Base-by-base conservation (phyloP, 169 alveolate genomes). In the Cryptosporidium parvum region DNA sequence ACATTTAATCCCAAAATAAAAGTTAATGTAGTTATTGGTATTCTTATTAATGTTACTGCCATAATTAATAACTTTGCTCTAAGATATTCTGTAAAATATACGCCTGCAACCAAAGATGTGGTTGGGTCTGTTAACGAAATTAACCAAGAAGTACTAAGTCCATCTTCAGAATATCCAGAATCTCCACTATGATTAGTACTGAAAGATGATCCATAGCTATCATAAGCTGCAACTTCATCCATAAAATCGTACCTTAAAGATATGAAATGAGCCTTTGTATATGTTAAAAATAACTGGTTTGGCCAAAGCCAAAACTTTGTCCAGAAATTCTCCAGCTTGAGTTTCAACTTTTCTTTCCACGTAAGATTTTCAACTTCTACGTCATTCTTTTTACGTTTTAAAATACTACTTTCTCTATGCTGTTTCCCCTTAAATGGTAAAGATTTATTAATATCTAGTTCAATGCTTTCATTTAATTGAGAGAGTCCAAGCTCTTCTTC, bases 161-260 rank as follows among this genome's bases (percentile, higher is more conserved):
- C 61, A 23, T 80, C 89, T 8, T 59, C 48, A 18, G 89, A 62
- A n/a, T 21, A 80, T 1, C 48, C 23, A 29, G 89, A 29, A n/a
- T 80, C 89, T 21, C 53, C 75, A 14, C 69, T 80, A 18, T 59
- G 10, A 37, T 39, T 62, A 8, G 80, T 61, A 16, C 89, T 80
- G 65, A 80, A 80, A 10, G 72, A 65, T 9, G 89, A 80, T 29
- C 89, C 89, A 59, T 80, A 80, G 18, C 62, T 80, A 31, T 73
- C 86, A 80, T 80, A 80, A 23, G 89, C 51, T 26, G 89, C 89
- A 45, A 80, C 75, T 67, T 80, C 89, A 35, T 80, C 89, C 89
- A 80, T 80, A 59, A 80, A 80, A 31, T 80, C 89, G 39, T 80
- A 80, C 31, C 89, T 56, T 48, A 80, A 80, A 42, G 89, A 59